Percentiles rank a stretch among this genome's conserved stretches.
Conservation (phyloP, 192 early-diverging fungal species). For the Umbelopsis sp. region DNA sequence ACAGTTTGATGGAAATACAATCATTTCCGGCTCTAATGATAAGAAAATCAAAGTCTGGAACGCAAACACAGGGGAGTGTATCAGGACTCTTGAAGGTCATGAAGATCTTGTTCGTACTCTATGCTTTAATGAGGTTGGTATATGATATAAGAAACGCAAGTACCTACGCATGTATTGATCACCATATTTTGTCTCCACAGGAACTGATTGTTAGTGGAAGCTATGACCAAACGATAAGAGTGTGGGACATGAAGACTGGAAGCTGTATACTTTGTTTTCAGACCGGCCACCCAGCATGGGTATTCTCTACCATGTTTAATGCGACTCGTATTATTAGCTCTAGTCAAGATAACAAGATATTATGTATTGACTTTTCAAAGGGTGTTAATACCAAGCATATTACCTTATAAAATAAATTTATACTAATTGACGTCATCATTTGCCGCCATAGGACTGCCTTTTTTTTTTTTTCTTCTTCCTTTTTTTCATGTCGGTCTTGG, state of each 20-base stretch:
- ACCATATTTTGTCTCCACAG: background rate
- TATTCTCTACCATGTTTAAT: slow-evolving; percentile 88
- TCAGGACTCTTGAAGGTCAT: slow-evolving; percentile 65
- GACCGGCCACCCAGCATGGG: slow-evolving; percentile 87
- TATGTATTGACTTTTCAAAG: slow-evolving; percentile 47
- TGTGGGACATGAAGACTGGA: slow-evolving; percentile 88
- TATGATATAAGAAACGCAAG: slow-evolving; percentile 36
- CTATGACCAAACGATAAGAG: slow-evolving; percentile 91
- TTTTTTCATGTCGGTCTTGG: background rate
- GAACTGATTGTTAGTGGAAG: slow-evolving; percentile 81
- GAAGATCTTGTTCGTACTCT: slow-evolving; percentile 80
- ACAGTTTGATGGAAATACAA: slow-evolving; percentile 73
- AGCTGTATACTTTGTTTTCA: slow-evolving; percentile 62
- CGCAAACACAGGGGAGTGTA: slow-evolving; percentile 58
- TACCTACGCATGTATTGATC: background rate
- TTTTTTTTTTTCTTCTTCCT: slow-evolving; percentile 18
- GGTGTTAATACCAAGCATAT: slow-evolving; percentile 40
- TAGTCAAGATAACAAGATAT: slow-evolving; percentile 45
- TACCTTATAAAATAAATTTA: slow-evolving; percentile 10
- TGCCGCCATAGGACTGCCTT: background rate
- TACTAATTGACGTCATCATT: background rate
- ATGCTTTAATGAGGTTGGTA: slow-evolving; percentile 65
- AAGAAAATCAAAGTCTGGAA: slow-evolving; percentile 74
- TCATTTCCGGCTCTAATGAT: slow-evolving; percentile 83
- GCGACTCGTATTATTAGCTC: slow-evolving; percentile 57